Base-by-base conservation (phyloP, 2,329 filamentous ascomycete species). In the Apiospora kogelbergensis region DNA sequence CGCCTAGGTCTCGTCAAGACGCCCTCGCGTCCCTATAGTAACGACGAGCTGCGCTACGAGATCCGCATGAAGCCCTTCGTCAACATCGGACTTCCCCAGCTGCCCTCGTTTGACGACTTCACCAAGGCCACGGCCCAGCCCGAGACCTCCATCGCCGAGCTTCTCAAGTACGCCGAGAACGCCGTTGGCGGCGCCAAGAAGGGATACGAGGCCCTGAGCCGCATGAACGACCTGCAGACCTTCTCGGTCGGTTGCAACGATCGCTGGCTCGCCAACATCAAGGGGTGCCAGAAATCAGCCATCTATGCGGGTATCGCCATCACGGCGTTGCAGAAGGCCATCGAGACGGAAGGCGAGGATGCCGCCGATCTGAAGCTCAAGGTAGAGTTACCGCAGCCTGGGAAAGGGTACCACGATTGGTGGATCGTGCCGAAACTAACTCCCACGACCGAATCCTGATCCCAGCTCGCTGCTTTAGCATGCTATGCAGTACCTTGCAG, bases 11-110 rank as follows among this genome's bases (percentile, higher is more conserved):
- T 90, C 70, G 73, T 94, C 73, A 80, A 83, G 66, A 69, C 81
- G 0, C 87, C 84, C 6, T 78, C 79, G 0, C 82, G 88, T 1
- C 90, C 91, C 0, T 97, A 94, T 77, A 88, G 90, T 68, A 88
- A 86, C 20, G 87, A 92, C 69, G 80, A 84, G 41, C 82, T 94
- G 5, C 89, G 93, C 15, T 95, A 96, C 78, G 92, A 96, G 73
- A 82, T 97, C 11, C 91, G 95, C 69, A 96, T 97, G 93, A 93
- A 92, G 75, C 93, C 94, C 0, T 97, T 97, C 75, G 83, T 91
- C 0, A 78, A 83, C 9, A 86, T 97, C 68, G 86, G 87, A 11
- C 84, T 93, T 1, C 92, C 93, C 0, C 86, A 89, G 70, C 83
- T 93, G 15, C 89, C 92, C 0, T 81, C 87, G 0, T 91, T 88